phyloP scores from a whole-genome alignment of 148 eudicot genomes.

The Vaccinium darrowii region DNA sequence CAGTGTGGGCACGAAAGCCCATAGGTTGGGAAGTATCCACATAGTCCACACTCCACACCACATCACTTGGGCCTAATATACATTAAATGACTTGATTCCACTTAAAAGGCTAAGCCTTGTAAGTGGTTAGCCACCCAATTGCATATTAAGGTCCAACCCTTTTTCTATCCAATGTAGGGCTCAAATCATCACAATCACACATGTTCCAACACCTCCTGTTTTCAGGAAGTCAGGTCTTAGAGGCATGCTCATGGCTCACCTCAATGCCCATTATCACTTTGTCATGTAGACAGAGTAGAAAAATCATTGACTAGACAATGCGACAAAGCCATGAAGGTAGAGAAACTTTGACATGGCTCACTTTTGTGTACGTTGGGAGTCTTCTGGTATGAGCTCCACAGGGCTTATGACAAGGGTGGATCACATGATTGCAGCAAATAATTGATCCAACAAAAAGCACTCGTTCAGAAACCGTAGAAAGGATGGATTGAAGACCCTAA shows the following conservation, averaged over 20 bases:
- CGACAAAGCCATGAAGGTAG: not conserved
- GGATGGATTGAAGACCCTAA: not conserved
- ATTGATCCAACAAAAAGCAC: not conserved
- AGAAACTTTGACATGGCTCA: not conserved
- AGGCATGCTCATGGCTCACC: not conserved
- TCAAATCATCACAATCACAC: no score
- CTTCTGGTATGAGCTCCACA: not conserved
- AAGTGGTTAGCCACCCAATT: no score
- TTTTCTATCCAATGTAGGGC: no score
- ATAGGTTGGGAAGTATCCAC: no score
- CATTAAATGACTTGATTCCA: no score
- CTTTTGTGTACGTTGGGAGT: not conserved
- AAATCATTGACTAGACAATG: not conserved
- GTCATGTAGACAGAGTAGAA: not conserved
- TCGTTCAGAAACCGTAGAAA: not conserved
- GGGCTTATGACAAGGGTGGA: not conserved
- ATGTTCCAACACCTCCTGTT: not conserved
- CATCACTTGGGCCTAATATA: no score
- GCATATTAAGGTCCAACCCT: no score
- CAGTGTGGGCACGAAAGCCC: no score
- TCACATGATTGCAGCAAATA: not conserved
- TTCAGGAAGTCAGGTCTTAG: not conserved
- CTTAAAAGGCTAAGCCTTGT: no score
- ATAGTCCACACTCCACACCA: no score
- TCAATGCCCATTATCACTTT: not conserved